Base-by-base conservation (phyloP, 495 filamentous ascomycete genomes). In the Filosporella fistucella region DNA sequence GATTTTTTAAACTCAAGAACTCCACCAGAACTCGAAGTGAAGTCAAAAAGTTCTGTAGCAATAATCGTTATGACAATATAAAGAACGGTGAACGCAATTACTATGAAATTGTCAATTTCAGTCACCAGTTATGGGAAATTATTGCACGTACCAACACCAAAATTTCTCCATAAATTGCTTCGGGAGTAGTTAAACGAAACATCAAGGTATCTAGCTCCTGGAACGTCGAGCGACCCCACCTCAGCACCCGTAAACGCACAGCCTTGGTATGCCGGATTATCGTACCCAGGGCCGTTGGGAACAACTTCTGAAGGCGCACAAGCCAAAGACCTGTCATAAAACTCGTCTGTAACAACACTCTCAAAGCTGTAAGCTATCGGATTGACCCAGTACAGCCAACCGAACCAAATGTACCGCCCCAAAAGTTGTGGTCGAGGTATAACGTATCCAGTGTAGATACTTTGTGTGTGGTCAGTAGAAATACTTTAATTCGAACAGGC, bases 141-240 rank as follows among this genome's bases (percentile, higher is more conserved):
- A n/a, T n/a, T n/a, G n/a, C n/a, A n/a, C n/a, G n/a, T n/a, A n/a
- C n/a, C n/a, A 26, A 90, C 82, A 39, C 83, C 86, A 57, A 86
- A 88, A 60, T 93, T 90, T 14, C 86, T 81, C 88, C 88, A 93
- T 14, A 90, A 61, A 56, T 93, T 74, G 12, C 62, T 55, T 1
- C 80, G 76, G 4, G 68, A 75, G 57, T 89, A 91, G 24, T 74
- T 65, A 52, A 78, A 81, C 6, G 69, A 67, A 1, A 60, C 56
- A 10, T 62, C 54, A 17, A 91, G 51, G 54, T 89, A 91, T 16
- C 69, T 68, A 14, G 69, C 62, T 1, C 88, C 88, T 2, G 68
- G 49, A 11, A 91, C 72, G 11, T 35, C 33, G 6, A 46, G 35
- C 12, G 61, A 61, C 8, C 67, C 67, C 11, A 72, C 49, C 7